These are phyloP conservation scores for Solanum hybrid DNA, from an alignment of 305 asterid species.

Conservation along the genomic window DNA sequence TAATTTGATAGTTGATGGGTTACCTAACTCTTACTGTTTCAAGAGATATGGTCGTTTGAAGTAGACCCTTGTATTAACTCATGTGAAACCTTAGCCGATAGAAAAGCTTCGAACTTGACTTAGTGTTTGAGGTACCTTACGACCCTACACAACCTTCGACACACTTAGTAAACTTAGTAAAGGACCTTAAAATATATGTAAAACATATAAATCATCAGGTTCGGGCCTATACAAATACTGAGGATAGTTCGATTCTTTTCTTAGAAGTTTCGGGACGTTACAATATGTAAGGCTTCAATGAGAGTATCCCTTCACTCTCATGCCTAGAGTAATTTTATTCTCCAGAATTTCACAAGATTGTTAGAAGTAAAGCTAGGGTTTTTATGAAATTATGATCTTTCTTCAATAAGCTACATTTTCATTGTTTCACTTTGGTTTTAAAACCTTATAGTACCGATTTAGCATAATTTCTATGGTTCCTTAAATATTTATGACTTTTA, in stretches of 20 bases:
- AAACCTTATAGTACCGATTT: neutral
- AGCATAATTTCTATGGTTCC: neutral
- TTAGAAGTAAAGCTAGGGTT: neutral
- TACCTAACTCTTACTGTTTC: too few relatives aligned
- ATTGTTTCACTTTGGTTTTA: neutral
- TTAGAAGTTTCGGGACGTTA: neutral
- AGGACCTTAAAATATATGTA: neutral
- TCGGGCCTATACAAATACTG: neutral
- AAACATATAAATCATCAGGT: neutral
- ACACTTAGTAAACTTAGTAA: neutral
- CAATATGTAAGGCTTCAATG: neutral
- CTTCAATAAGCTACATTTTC: neutral
- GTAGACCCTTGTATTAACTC: too few relatives aligned
- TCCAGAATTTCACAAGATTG: neutral
- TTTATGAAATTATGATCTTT: neutral
- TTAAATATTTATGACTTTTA: too few relatives aligned
- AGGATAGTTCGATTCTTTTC: neutral
- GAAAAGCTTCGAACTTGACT: too few relatives aligned
- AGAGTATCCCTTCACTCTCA: neutral
- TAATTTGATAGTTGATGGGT: too few relatives aligned
- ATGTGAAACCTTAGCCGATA: too few relatives aligned
- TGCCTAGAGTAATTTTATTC: neutral
- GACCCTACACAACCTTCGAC: too few relatives aligned
- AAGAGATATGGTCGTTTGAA: too few relatives aligned
- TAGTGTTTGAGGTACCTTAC: too few relatives aligned